These are phyloP conservation scores for Scheffersomyces ergatensis DNA, from an alignment of 805 yeast genomes.

Conservation along the genomic window DNA sequence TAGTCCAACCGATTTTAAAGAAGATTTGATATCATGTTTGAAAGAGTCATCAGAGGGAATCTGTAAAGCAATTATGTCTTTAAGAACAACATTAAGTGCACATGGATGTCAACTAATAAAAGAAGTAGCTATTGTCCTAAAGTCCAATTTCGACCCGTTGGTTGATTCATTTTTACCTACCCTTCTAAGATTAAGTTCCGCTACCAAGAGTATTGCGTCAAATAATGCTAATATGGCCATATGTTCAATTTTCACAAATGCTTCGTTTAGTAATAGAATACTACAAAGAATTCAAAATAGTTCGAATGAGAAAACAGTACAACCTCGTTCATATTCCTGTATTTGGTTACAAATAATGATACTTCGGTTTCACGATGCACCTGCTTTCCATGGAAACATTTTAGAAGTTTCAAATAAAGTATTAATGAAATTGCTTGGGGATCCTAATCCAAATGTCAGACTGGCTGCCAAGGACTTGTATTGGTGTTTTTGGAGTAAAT, in stretches of 20 bases:
- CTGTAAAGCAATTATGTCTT: conserved; percentile 62
- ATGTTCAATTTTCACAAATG: conserved; percentile 53
- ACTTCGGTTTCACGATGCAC: conserved; percentile 45
- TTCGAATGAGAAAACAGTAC: conserved; percentile 65
- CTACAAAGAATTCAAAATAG: conserved; percentile 50
- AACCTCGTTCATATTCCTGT: conserved; percentile 68
- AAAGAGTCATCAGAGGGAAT: conserved; percentile 50
- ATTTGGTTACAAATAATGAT: conserved; percentile 67
- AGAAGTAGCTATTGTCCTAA: conserved; percentile 53
- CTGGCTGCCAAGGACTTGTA: conserved; percentile 69
- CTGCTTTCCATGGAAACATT: conserved; percentile 19
- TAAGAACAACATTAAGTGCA: conserved; percentile 79
- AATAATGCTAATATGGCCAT: conserved; percentile 54
- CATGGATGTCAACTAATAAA: conserved; percentile 76
- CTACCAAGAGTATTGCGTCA: conserved; percentile 64
- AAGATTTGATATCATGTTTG: conserved; percentile 31
- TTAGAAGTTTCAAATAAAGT: conserved; percentile 49
- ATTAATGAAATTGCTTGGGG: conserved; percentile 61
- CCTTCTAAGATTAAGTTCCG: conserved; percentile 52
- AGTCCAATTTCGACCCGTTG: conserved; percentile 41
- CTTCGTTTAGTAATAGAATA: conserved; percentile 52
- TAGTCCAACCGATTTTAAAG: conserved; percentile 35
- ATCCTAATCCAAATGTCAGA: conserved; percentile 79
- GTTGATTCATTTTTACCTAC: conserved; percentile 49
- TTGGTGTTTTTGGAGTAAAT: conserved; percentile 63